Evolutionary conservation across 163 green algal genomes (phyloP), one percentile per base, ranked within the genome.

Genomic region (Scenedesmus sp.): DNA sequence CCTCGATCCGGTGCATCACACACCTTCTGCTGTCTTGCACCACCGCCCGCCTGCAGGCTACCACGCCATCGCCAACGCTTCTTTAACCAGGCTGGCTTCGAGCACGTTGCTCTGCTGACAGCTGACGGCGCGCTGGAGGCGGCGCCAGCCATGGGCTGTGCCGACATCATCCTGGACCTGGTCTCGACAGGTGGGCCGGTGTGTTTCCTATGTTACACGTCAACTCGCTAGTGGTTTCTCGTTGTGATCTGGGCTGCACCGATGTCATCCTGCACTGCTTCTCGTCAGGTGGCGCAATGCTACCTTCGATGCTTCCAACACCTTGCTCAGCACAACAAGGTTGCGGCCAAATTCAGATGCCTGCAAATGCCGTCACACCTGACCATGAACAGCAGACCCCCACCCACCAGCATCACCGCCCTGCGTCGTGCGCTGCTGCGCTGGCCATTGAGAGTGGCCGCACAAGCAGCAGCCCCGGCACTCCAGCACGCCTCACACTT

Each of bases 151-250:
- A 99, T 99, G 98, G 98, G 98, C 73, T 97, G 93, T 35, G 98
- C 98, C 30, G 98, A 99, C 95, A 99, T 99, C 87, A 99, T 99
- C 88, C 95, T 99, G 37, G 98, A 99, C 93, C 96, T 99, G 68
- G 97, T 99, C 73, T 96, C 94, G 91, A 83, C 51, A 80, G 91
- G 87, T 90, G 80, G n/a, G n/a, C n/a, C n/a, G n/a, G n/a, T n/a
- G n/a, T n/a, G n/a, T n/a, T n/a, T n/a, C n/a, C n/a, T n/a, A n/a
- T n/a, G n/a, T n/a, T n/a, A n/a, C n/a, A n/a, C n/a, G n/a, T n/a
- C n/a, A n/a, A n/a, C n/a, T n/a, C 93, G 35, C 91, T 99, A 80
- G 98, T 99, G 92, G 98, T 98, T 12, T 97, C 97, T 0, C 98
- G 98, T 61, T 3, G 13, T 61, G 12, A 96, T 97, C 70, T 99